These are phyloP conservation scores for Phanerodontia chrysosporium DNA, from an alignment of 768 basidiomycete species.

Conservation along the genomic window DNA sequence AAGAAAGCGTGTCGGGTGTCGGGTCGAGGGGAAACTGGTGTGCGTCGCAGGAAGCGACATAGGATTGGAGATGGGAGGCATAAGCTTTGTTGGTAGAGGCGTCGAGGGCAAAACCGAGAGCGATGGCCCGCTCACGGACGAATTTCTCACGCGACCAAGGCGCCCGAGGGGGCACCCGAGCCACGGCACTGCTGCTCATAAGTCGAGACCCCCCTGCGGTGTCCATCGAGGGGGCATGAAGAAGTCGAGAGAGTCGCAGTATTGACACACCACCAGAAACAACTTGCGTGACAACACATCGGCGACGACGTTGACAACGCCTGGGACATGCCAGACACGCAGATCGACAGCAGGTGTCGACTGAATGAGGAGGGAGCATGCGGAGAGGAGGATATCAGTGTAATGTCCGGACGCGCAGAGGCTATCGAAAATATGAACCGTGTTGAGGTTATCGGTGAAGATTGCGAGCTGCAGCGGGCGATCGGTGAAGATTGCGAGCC, in stretches of 20 bases:
- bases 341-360: constrained; percentile 10
- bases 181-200: too few relatives aligned
- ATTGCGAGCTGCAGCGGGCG: constrained; percentile 14
- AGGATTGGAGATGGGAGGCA: not conserved
- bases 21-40: not conserved
- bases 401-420: constrained; percentile 13
- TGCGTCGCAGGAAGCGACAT: not conserved
- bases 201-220: constrained; percentile 20
- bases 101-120: constrained; percentile 22
- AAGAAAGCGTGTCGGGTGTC: not conserved
- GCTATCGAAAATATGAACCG: constrained; percentile 21
- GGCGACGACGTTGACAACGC: constrained; percentile 18
- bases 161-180: too few relatives aligned
- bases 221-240: constrained; percentile 17
- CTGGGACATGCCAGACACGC: constrained; percentile 22
- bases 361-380: constrained; percentile 7
- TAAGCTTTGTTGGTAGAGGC: not conserved
- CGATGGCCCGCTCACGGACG: constrained; percentile 27
- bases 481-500: too few relatives aligned
- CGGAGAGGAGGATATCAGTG: constrained; percentile 15
- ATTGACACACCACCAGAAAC: not conserved
- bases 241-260: not conserved
- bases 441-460: constrained; percentile 23
- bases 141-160: constrained; percentile 35
- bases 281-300: constrained; percentile 20